A percentile compares a stretch with the other conserved stretches of the same genome.
phyloP scores from a whole-genome alignment of 177 flowering plant species.

The Vitis hybrid region DNA sequence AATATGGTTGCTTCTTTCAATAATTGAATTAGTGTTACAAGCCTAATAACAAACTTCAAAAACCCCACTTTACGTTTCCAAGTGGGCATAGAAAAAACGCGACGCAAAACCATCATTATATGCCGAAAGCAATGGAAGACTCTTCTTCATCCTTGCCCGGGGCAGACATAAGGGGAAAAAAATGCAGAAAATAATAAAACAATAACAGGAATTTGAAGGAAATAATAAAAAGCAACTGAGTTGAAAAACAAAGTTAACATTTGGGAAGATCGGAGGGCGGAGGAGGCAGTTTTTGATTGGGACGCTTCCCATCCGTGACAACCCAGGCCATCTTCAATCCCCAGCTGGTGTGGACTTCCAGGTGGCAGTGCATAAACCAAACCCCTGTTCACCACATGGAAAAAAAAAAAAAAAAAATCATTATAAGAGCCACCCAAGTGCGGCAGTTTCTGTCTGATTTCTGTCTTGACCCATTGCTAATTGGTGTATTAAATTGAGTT shows the following conservation, averaged over 20 bases:
- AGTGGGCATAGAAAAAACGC: neutral
- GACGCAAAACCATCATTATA: neutral
- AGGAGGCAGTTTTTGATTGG: slow-evolving; percentile 31
- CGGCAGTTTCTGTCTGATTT: too few relatives aligned
- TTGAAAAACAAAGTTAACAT: slow-evolving; percentile 17
- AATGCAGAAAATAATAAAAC: neutral
- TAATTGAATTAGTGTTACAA: too few relatives aligned
- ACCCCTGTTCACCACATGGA: slow-evolving; percentile 22
- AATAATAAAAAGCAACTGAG: neutral
- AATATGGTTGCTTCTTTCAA: too few relatives aligned
- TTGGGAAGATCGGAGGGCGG: slow-evolving; percentile 41
- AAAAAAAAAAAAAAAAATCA: neutral
- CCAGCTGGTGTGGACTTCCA: slow-evolving; percentile 43
- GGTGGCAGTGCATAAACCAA: slow-evolving; percentile 39
- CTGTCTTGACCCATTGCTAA: too few relatives aligned
- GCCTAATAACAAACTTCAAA: too few relatives aligned
- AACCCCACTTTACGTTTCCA: too few relatives aligned
- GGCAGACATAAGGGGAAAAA: neutral
- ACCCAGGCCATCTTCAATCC: slow-evolving; percentile 45
- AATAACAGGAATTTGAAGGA: neutral
- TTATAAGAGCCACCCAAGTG: too few relatives aligned
- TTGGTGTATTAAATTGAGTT: neutral
- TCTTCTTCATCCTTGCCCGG: neutral
- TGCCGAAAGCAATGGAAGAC: neutral
- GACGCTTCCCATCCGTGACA: slow-evolving; percentile 28